Conservation (phyloP, 2,329 filamentous ascomycete species). For the Thielaviopsis euricoi region DNA sequence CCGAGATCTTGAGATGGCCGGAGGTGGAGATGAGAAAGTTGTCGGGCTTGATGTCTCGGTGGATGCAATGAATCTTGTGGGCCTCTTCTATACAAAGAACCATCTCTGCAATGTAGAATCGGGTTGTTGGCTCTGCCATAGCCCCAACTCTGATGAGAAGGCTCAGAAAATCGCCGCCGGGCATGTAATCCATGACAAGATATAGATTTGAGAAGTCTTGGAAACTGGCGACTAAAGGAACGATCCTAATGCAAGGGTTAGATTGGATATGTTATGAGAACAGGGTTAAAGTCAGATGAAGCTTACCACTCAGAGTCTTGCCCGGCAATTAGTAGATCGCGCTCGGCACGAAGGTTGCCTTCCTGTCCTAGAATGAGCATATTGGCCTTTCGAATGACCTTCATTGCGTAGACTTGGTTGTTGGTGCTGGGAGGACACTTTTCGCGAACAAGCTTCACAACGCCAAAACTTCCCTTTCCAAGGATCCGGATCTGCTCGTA, state of each 20-base stretch:
- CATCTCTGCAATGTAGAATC: slow-evolving; percentile 91
- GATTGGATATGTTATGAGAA: too few relatives aligned
- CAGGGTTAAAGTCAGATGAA: not conserved
- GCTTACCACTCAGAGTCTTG: slow-evolving; percentile 65
- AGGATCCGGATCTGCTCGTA: slow-evolving; percentile 71
- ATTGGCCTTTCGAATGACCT: slow-evolving; percentile 83
- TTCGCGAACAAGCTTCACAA: slow-evolving; percentile 72
- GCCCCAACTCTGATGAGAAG: slow-evolving; percentile 73
- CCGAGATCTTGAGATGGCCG: slow-evolving; percentile 86
- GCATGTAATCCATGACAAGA: slow-evolving; percentile 96
- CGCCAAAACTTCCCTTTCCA: slow-evolving; percentile 87
- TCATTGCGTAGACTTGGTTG: slow-evolving; percentile 74
- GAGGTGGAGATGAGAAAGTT: slow-evolving; percentile 84
- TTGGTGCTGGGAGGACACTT: slow-evolving; percentile 17
- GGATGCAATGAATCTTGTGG: slow-evolving; percentile 76
- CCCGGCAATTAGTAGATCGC: slow-evolving; percentile 79
- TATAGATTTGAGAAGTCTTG: slow-evolving; percentile 76
- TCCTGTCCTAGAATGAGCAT: slow-evolving; percentile 89
- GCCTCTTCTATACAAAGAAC: slow-evolving; percentile 86
- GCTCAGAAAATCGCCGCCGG: slow-evolving; percentile 84
- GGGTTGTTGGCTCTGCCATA: slow-evolving; percentile 60
- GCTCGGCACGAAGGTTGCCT: slow-evolving; percentile 76
- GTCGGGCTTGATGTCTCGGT: slow-evolving; percentile 91
- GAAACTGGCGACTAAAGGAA: slow-evolving; percentile 75
- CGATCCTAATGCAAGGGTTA: slow-evolving; percentile 39